A percentile compares a stretch with the other conserved stretches of the same genome.
Conservation (phyloP, 768 basidiomycete species). For the Hygrophorus russula region DNA sequence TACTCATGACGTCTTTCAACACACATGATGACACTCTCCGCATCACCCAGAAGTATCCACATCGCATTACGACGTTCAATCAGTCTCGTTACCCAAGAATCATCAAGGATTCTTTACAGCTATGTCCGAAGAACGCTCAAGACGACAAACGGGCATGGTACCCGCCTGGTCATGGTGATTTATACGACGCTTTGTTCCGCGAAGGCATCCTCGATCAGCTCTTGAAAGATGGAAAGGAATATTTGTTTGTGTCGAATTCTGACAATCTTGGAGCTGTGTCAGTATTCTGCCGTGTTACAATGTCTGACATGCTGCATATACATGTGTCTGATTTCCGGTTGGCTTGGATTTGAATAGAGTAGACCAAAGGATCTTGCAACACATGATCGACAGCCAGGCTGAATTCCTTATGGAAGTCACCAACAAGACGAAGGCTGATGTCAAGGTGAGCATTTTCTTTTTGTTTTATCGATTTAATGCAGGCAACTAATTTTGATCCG, state of each 20-base stretch:
- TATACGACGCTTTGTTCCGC: conserved; percentile 87
- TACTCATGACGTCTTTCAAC: conserved; percentile 99
- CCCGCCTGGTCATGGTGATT: conserved; percentile 93
- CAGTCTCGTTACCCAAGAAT: conserved; percentile 94
- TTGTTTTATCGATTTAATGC: not conserved
- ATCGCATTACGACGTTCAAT: conserved; percentile 87
- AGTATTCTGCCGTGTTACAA: conserved; percentile 33
- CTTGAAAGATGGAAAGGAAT: conserved; percentile 87
- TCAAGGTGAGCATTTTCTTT: conserved; percentile 35
- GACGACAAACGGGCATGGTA: conserved; percentile 93
- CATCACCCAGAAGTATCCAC: conserved; percentile 93
- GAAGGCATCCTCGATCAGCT: conserved; percentile 88
- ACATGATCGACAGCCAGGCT: conserved; percentile 72
- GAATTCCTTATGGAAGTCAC: conserved; percentile 96
- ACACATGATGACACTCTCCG: conserved; percentile 93
- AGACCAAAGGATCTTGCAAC: conserved; percentile 73
- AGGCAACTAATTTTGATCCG: not conserved
- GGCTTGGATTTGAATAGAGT: conserved; percentile 31
- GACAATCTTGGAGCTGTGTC: conserved; percentile 92
- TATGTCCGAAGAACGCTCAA: conserved; percentile 64
- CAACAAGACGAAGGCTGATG: conserved; percentile 77
- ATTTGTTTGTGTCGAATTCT: conserved; percentile 95
- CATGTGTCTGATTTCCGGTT: conserved; percentile 12
- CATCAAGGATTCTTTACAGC: conserved; percentile 79
- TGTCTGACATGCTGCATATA: not conserved